phyloP scores from a whole-genome alignment of 768 basidiomycete species.

The Amyloporia xantha region DNA sequence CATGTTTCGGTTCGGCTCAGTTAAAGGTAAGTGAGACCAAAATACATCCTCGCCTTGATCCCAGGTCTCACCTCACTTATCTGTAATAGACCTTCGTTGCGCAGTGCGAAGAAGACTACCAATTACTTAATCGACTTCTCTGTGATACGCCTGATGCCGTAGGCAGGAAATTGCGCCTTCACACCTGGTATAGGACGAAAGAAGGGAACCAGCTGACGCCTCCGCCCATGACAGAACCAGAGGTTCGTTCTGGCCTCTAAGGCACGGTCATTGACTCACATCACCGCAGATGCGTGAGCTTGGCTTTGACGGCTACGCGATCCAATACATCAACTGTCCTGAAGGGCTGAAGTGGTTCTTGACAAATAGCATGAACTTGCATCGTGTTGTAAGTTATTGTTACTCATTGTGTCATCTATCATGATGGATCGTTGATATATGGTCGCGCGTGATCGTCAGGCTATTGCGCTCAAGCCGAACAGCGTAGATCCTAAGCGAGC shows the following conservation, averaged over 20 bases:
- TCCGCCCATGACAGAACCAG: constrained; percentile 53
- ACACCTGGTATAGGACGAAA: constrained; percentile 58
- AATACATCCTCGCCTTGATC: too few species aligned
- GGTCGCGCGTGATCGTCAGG: constrained; percentile 31
- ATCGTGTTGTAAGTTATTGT: constrained; percentile 57
- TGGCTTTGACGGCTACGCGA: constrained; percentile 78
- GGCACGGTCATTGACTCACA: background rate
- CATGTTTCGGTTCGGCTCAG: constrained; percentile 51
- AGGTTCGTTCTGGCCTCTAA: constrained; percentile 33
- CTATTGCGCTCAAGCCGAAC: constrained; percentile 47
- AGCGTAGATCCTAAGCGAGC: constrained; percentile 47
- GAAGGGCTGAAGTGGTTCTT: constrained; percentile 70
- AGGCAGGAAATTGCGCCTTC: constrained; percentile 48
- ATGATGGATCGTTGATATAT: background rate
- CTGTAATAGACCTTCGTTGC: constrained; percentile 75
- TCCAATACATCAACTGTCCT: constrained; percentile 77
- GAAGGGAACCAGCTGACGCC: constrained; percentile 29
- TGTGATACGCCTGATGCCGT: constrained; percentile 54
- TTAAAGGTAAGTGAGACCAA: constrained; percentile 59
- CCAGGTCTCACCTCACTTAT: background rate
- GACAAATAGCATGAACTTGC: constrained; percentile 52
- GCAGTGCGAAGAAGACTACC: constrained; percentile 77
- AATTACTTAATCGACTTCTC: constrained; percentile 57
- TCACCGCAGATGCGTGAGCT: constrained; percentile 43
- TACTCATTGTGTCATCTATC: background rate